Conservation (phyloP, 768 basidiomycete genomes). For the Lyophyllum shimeji region DNA sequence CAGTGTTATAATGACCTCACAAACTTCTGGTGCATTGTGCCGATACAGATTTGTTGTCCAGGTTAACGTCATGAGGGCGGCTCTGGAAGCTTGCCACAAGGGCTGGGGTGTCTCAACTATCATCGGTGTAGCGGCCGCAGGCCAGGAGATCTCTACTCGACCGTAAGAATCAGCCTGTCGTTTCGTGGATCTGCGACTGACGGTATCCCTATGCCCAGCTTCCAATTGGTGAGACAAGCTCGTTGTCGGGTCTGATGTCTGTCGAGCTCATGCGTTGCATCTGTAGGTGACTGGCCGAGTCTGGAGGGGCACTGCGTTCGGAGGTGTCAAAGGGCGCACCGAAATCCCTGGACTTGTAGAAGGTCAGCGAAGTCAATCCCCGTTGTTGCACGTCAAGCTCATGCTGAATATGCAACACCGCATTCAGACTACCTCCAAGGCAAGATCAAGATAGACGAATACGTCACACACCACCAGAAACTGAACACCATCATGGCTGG, state of each 20-base stretch:
- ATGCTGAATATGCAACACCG: conserved; percentile 1
- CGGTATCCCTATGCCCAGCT: conserved; percentile 27
- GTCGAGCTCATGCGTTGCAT: conserved; percentile 11
- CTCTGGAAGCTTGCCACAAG: conserved; percentile 98
- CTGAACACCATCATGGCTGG: conserved; percentile 80
- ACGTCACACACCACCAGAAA: conserved; percentile 83
- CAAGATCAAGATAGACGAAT: conserved; percentile 90
- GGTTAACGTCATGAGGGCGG: conserved; percentile 92
- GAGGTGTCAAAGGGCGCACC: conserved; percentile 96
- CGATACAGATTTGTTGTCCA: conserved; percentile 20
- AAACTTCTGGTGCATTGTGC: background rate
- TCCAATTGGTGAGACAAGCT: conserved; percentile 46
- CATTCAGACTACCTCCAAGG: conserved; percentile 75
- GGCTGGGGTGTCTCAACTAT: conserved; percentile 97
- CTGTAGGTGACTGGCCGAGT: conserved; percentile 80
- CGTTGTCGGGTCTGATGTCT: background rate
- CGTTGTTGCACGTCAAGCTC: background rate
- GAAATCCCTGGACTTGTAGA: conserved; percentile 93
- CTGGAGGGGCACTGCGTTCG: conserved; percentile 96
- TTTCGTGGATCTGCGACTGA: background rate
- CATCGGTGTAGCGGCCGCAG: conserved; percentile 96
- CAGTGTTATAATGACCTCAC: conserved; percentile 16
- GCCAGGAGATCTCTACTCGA: conserved; percentile 90
- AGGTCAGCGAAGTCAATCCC: conserved; percentile 42
- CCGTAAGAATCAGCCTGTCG: conserved; percentile 54